These are phyloP conservation scores for Phellopilus nigrolimitatus DNA, from an alignment of 1,284 basidiomycete species.

Conservation along the genomic window DNA sequence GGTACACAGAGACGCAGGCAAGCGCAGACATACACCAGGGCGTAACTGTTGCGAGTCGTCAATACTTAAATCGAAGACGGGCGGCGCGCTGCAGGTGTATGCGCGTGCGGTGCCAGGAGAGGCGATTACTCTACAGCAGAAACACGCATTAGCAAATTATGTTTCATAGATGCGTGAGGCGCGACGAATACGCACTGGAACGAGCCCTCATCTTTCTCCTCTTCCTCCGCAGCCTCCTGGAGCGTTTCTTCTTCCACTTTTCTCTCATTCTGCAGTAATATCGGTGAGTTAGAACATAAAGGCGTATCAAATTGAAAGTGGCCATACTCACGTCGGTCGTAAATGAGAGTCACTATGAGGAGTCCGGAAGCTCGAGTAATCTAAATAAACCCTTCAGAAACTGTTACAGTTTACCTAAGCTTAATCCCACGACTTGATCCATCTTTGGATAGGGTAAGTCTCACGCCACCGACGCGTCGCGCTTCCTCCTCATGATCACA, in stretches of 20 bases:
- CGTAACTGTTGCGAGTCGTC: background rate
- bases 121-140: conserved; percentile 32
- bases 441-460: too few species aligned
- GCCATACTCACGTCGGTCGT: conserved; percentile 28
- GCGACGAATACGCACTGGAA: conserved; percentile 77
- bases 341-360: conserved; percentile 27
- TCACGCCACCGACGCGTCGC: too few species aligned
- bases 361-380: background rate
- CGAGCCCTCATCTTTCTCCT: conserved; percentile 90
- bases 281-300: conserved; percentile 12
- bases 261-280: conserved; percentile 80
- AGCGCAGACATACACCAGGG: background rate
- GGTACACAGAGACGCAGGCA: background rate
- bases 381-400: background rate
- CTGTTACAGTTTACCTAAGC: conserved; percentile 37
- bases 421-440: too few species aligned
- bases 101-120: background rate
- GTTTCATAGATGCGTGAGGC: too few species aligned
- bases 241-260: conserved; percentile 91
- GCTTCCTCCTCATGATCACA: too few species aligned
- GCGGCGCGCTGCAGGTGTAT: background rate
- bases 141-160: background rate
- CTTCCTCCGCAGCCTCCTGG: conserved; percentile 81
- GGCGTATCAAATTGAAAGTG: conserved; percentile 17
- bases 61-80: too few species aligned